Evolutionary conservation across 257 asterid species (phyloP).

Genomic region (Eustoma russellianum): DNA sequence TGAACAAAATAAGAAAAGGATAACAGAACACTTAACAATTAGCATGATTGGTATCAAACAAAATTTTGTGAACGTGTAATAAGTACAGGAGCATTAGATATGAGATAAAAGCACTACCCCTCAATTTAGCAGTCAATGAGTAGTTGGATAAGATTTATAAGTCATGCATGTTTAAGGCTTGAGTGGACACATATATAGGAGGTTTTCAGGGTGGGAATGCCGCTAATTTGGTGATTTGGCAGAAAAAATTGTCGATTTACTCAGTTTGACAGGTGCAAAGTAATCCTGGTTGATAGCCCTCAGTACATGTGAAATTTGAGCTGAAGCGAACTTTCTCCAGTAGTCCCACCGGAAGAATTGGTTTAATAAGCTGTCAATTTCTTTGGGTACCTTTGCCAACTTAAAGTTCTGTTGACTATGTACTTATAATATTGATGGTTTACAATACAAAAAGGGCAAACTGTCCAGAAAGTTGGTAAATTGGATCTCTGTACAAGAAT

Average conservation of each 20-base stretch:
- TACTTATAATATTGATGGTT: conserved; percentile 18
- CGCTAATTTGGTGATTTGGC: conserved; percentile 3
- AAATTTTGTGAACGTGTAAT: too few species aligned
- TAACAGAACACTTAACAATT: too few species aligned
- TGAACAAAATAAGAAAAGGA: too few species aligned
- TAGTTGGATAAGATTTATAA: too few species aligned
- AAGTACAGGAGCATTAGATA: too few species aligned
- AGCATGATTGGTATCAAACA: too few species aligned
- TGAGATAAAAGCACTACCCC: too few species aligned
- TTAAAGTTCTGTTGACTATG: conserved; percentile 10
- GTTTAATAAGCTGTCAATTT: conserved; percentile 13
- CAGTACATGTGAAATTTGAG: conserved; percentile 9
- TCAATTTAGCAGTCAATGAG: too few species aligned
- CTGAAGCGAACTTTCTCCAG: conserved; percentile 6
- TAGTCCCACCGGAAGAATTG: conserved; percentile 14
- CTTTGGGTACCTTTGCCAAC: conserved; percentile 21
- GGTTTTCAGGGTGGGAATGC: conserved; percentile 1
- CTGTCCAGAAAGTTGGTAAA: conserved; percentile 33
- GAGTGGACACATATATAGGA: background rate
- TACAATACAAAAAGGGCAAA: conserved; percentile 25
- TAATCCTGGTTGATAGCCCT: conserved; percentile 7
- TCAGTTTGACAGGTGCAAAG: conserved; percentile 3
- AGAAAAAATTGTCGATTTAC: background rate
- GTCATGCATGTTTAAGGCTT: too few species aligned
- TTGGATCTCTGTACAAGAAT: background rate